Evolutionary conservation across 2,329 filamentous ascomycete genomes (phyloP), one percentile per base, ranked within the genome.

Genomic region (Fusarium duplospermum): DNA sequence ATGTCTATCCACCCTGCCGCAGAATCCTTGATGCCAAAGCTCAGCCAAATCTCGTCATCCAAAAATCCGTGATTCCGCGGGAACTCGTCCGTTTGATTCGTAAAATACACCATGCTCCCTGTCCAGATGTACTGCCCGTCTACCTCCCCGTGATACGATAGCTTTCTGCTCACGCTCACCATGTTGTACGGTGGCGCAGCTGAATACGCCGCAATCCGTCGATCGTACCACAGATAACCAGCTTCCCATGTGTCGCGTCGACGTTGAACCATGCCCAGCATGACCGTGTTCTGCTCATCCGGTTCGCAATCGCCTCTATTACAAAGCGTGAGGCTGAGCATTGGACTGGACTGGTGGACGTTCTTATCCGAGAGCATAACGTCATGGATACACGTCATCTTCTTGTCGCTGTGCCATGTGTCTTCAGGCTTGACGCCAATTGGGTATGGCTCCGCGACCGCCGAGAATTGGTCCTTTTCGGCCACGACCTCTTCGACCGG

Each of bases 1-100:
- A 76, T 50, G n/a, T 76, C 74, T 52, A 76, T 16, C 74, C 74
- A 76, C n/a, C 74, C 74, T 18, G 74, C 69, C 11, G 66, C 74
- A 16, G 71, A 50, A 36, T 76, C 74, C 27, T 65, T 65, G 58
- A 76, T 74, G 9, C 74, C 74, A 47, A 76, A 76, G 45, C 74
- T 71, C 66, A 76, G 36, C 74, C 74, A 76, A 13, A 76, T 40
- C 69, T 76, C 74, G 22, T 76, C 74, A 24, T 75, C 72, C 16
- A 76, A 40, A 45, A 64, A 76, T 8, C 74, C 74, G 36, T 75
- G 74, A 22, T 66, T 76, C 14, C 69, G 27, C 2, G 72, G 66
- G 4, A 68, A 73, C 8, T 33, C 20, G 45, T 10, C 20, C 4
- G 69, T 69, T 35, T 71, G 52, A 24, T 76, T 73, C 3, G 54